Evolutionary conservation across 306 rosid species (phyloP).

Genomic region (Astragalus glycyphyllos): DNA sequence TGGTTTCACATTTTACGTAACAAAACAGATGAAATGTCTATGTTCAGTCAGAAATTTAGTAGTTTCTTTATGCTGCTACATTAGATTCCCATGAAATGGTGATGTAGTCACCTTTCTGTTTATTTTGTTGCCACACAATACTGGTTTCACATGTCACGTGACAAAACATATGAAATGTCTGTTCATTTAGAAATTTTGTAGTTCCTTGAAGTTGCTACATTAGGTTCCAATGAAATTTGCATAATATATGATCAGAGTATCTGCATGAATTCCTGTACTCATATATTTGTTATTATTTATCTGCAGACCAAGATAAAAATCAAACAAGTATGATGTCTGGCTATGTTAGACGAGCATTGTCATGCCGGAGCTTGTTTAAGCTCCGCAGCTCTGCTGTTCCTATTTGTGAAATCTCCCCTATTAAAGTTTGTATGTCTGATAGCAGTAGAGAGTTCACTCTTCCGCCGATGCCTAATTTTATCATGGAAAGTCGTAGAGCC

Average conservation of each 20-base stretch:
- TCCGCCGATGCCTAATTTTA: slow-evolving; percentile 49
- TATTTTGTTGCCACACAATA: too few species aligned
- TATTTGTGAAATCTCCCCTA: slow-evolving; percentile 34
- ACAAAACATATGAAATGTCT: too few species aligned
- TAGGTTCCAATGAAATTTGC: not conserved
- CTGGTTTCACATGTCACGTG: too few species aligned
- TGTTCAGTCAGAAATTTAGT: not conserved
- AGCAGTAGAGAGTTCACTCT: slow-evolving; percentile 35
- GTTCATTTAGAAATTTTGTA: too few species aligned
- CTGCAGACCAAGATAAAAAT: slow-evolving; percentile 17
- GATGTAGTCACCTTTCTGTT: too few species aligned
- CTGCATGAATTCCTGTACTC: not conserved
- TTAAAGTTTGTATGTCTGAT: slow-evolving; percentile 33
- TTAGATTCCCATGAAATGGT: not conserved
- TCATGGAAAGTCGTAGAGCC: slow-evolving; percentile 68
- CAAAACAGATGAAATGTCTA: not conserved
- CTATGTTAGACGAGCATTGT: slow-evolving; percentile 60
- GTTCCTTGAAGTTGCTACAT: too few species aligned
- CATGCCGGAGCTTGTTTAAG: slow-evolving; percentile 54
- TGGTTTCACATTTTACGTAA: not conserved
- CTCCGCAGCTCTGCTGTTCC: slow-evolving; percentile 50
- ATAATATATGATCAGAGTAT: not conserved
- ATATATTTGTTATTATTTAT: not conserved
- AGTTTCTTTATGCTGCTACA: not conserved
- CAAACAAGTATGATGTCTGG: slow-evolving; percentile 51